These are phyloP conservation scores for Calendula officinalis DNA, from an alignment of 129 eudicot genomes.

Conservation along the genomic window DNA sequence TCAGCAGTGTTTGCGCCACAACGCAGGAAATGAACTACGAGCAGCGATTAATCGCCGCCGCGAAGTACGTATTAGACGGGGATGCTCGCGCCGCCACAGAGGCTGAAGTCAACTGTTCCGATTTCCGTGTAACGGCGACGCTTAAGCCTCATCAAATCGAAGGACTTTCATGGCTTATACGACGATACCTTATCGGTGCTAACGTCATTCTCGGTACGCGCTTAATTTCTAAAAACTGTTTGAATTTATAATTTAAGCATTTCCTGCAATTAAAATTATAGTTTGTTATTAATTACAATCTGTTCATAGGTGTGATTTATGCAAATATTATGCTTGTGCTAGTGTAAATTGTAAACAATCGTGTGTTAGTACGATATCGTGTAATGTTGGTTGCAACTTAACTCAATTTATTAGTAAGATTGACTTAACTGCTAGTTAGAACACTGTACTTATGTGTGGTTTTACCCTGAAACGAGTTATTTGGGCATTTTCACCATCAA, in stretches of 20 bases:
- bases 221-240: background rate
- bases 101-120: slow-evolving; percentile 33
- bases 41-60: slow-evolving; percentile 67
- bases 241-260: background rate
- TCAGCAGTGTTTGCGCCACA: slow-evolving; percentile 26
- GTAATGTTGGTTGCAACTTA: background rate
- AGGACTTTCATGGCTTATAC: slow-evolving; percentile 91
- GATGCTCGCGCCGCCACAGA: slow-evolving; percentile 44
- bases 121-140: slow-evolving; percentile 51
- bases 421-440: background rate
- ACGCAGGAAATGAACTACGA: slow-evolving; percentile 51
- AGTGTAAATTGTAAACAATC: background rate
- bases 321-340: background rate
- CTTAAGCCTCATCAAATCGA: slow-evolving; percentile 90
- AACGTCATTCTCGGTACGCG: slow-evolving; percentile 82
- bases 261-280: background rate
- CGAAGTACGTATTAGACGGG: slow-evolving; percentile 61
- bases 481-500: background rate
- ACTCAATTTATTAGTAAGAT: background rate
- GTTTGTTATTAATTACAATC: background rate
- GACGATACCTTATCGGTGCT: slow-evolving; percentile 75
- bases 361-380: background rate
- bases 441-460: background rate
- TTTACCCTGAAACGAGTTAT: background rate
- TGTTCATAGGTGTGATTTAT: background rate